Percentiles rank a stretch among this genome's conserved stretches.
Conservation (phyloP, 108 stramenopile genomes). For the Nitzschia palea region DNA sequence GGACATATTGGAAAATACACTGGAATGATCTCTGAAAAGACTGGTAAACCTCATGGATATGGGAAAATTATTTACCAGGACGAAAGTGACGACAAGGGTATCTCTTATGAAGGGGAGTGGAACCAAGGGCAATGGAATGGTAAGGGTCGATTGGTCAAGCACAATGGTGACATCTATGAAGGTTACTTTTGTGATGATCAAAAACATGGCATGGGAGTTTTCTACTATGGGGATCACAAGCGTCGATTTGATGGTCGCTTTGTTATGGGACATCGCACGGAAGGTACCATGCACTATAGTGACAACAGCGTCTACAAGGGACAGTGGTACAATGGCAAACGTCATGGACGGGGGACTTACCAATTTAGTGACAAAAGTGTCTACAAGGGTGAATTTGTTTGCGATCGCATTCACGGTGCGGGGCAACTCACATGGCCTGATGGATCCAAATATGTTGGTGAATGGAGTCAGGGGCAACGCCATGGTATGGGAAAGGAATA, state of each 20-base stretch:
- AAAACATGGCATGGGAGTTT: constrained; percentile 68
- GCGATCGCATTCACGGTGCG: constrained; percentile 24
- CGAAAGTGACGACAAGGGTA: neutral
- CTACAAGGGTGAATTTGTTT: constrained; percentile 59
- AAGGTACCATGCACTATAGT: constrained; percentile 27
- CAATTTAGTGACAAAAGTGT: constrained; percentile 59
- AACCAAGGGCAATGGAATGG: constrained; percentile 31
- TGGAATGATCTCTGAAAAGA: constrained; percentile 7
- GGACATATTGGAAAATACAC: constrained; percentile 12
- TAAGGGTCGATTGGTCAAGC: constrained; percentile 6
- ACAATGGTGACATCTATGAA: constrained; percentile 45
- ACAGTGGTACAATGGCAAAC: constrained; percentile 72
- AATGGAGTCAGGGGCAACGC: constrained; percentile 25
- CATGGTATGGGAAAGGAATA: constrained; percentile 42
- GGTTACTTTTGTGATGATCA: constrained; percentile 76
- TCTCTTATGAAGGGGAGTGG: constrained; percentile 23
- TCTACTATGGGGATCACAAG: constrained; percentile 45
- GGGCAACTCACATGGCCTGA: constrained; percentile 30
- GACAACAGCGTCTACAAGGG: constrained; percentile 71
- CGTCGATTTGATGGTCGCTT: constrained; percentile 18
- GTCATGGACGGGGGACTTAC: constrained; percentile 72
- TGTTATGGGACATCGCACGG: constrained; percentile 10
- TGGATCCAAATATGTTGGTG: constrained; percentile 33
- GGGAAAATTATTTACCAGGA: constrained; percentile 7
- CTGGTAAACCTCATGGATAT: constrained; percentile 13